Evolutionary conservation across 2,329 filamentous ascomycete species (phyloP), one percentile per base, ranked within the genome.

Genomic region (Camillea tinctor): DNA sequence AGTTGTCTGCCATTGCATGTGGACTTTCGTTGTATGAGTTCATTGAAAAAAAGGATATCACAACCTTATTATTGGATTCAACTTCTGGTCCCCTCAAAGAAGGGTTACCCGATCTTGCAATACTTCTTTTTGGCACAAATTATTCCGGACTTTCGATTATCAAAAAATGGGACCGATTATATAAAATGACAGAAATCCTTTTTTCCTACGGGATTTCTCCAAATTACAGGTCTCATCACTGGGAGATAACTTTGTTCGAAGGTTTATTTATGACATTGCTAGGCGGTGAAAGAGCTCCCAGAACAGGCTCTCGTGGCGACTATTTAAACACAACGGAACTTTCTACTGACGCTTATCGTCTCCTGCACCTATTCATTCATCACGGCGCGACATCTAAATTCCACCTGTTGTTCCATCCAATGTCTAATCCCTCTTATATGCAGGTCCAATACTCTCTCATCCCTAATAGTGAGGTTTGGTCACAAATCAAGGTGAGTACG

Each of bases 301-400:
- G n/a, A n/a, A n/a, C n/a, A n/a, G n/a, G 15, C 53, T 55, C 22
- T 22, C 19, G 17, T 7, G 4, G 13, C 19, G 23, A 13, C 6
- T 3, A 4, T 15, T 56, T 22, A 22, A 13, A 48, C 55, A 59
- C 19, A 26, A 26, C 19, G 6, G 40, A 19, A 4, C 53, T 13
- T 13, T 23, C 11, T 11, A 52, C 59, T 3, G 23, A 52, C 19
- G 56, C 57, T 20, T 15, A 59, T 6, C 44, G 54, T 5, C 22
- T 62, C 4, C 22, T 62, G 17, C 52, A 59, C 22, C 11, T 59
- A 22, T 62, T 51, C 24, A 36, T 62, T 13, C 50, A 51, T 19
- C 58, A 59, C 6, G 57, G 57, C 19, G 57, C 54, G 17, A 59
- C 17, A 24, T 54, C 54, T 5, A 50, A 58, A 13, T 53, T 61